Evolutionary conservation across 768 basidiomycete genomes (phyloP).

Genomic region (Pilatotrama ljubarskyi): DNA sequence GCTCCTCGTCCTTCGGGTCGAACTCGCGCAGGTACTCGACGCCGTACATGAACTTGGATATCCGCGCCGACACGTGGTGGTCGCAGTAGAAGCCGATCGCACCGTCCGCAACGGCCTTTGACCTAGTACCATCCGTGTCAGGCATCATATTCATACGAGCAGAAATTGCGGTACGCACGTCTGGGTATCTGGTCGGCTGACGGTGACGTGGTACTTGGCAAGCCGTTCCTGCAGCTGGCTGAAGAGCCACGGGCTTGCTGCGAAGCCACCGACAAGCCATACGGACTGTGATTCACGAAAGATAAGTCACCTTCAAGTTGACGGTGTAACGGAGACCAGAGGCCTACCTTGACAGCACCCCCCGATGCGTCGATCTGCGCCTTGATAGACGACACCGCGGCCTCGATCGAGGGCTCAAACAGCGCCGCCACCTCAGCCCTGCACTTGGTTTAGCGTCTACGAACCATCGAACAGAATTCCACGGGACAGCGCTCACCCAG

Average conservation of each 20-base stretch:
- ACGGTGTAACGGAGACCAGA: not conserved
- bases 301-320: not conserved
- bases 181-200: slow-evolving; percentile 78
- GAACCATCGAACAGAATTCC: not conserved
- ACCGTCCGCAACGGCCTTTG: slow-evolving; percentile 84
- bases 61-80: slow-evolving; percentile 78
- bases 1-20: slow-evolving; percentile 65
- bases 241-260: slow-evolving; percentile 81
- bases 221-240: slow-evolving; percentile 72
- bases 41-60: slow-evolving; percentile 80
- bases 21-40: slow-evolving; percentile 76
- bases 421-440: slow-evolving; percentile 61
- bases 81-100: slow-evolving; percentile 85
- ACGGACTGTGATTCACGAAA: slow-evolving; percentile 54
- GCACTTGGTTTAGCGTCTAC: not conserved
- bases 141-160: no score
- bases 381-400: slow-evolving; percentile 68
- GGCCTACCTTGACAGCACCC: slow-evolving; percentile 69
- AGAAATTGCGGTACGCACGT: slow-evolving; percentile 50
- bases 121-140: slow-evolving; percentile 40
- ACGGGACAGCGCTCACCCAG: slow-evolving; percentile 48
- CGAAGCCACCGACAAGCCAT: slow-evolving; percentile 82
- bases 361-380: slow-evolving; percentile 68
- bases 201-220: slow-evolving; percentile 51
- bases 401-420: slow-evolving; percentile 79